Evolutionary conservation across 768 basidiomycete genomes (phyloP).

Genomic region (Rhodotorula diobovata): DNA sequence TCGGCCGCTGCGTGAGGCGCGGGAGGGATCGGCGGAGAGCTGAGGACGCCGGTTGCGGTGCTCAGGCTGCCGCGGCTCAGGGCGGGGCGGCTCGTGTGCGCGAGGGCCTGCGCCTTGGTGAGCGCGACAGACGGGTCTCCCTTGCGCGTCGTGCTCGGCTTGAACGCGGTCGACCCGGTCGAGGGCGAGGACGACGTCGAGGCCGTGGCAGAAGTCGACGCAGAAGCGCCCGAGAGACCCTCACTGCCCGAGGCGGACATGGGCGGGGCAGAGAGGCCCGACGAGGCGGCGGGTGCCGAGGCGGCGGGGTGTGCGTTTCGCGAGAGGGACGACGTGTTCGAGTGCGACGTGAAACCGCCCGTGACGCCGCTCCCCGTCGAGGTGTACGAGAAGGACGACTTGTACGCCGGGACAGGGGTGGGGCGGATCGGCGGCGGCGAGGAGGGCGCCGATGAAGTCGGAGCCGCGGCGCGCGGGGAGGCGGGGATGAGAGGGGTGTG

Average conservation of each 20-base stretch:
- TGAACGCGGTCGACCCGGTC: conserved; percentile 4
- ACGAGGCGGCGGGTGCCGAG: too few relatives aligned
- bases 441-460: not conserved
- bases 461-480: not conserved
- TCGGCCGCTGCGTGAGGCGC: too few relatives aligned
- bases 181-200: not conserved
- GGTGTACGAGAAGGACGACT: conserved; percentile 29
- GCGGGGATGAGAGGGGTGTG: conserved; percentile 1
- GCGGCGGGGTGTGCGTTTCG: not conserved
- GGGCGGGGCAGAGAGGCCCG: not conserved
- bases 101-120: not conserved
- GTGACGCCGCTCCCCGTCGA: conserved; percentile 3
- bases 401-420: not conserved
- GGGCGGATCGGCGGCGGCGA: not conserved
- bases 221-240: not conserved
- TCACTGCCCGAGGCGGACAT: not conserved
- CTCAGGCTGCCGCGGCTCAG: conserved; percentile 23
- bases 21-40: not conserved
- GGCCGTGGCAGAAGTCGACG: too few relatives aligned
- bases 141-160: conserved; percentile 17
- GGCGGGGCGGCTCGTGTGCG: conserved; percentile 2
- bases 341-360: conserved; percentile 28
- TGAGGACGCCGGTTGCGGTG: not conserved
- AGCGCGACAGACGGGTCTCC: conserved; percentile 16
- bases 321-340: conserved; percentile 23